Percentiles rank a stretch among this genome's conserved stretches.
Conservation (phyloP, 2,329 filamentous ascomycete species). For the Clonostachys chloroleuca region DNA sequence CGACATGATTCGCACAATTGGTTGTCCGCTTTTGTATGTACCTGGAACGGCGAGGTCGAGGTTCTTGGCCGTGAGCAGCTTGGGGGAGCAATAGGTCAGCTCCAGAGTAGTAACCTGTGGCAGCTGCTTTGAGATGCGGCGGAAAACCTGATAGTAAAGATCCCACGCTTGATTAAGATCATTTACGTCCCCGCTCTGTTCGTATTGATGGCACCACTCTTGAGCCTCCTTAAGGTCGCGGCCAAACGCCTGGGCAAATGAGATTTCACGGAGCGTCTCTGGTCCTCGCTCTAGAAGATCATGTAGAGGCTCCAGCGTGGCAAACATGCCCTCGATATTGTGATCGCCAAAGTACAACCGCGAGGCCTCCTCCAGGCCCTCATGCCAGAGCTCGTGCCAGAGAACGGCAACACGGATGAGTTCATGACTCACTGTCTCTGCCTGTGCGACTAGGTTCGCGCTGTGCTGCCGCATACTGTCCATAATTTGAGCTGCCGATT, state of each 20-base stretch:
- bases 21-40: constrained; percentile 76
- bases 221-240: constrained; percentile 91
- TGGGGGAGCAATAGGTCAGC: constrained; percentile 94
- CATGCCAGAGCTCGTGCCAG: constrained; percentile 99
- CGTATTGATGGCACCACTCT: constrained; percentile 93
- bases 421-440: constrained; percentile 91
- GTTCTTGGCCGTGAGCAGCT: constrained; percentile 78
- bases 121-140: constrained; percentile 87
- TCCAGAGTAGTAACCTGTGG: constrained; percentile 91
- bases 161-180: constrained; percentile 99
- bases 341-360: constrained; percentile 95
- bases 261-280: constrained; percentile 91
- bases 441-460: constrained; percentile 87
- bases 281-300: constrained; percentile 87
- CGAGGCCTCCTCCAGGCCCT: constrained; percentile 94
- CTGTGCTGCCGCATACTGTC: constrained; percentile 97
- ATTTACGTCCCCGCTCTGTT: constrained; percentile 80
- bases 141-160: constrained; percentile 97
- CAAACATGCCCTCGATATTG: constrained; percentile 97
- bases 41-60: constrained; percentile 94
- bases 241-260: constrained; percentile 95
- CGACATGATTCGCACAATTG: constrained; percentile 78
- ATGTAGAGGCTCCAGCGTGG: constrained; percentile 83
- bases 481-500: constrained; percentile 91
- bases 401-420: constrained; percentile 94